Percentiles rank a stretch among this genome's conserved stretches.
phyloP scores from a whole-genome alignment of 768 basidiomycete species.

The Trametes cingulata region DNA sequence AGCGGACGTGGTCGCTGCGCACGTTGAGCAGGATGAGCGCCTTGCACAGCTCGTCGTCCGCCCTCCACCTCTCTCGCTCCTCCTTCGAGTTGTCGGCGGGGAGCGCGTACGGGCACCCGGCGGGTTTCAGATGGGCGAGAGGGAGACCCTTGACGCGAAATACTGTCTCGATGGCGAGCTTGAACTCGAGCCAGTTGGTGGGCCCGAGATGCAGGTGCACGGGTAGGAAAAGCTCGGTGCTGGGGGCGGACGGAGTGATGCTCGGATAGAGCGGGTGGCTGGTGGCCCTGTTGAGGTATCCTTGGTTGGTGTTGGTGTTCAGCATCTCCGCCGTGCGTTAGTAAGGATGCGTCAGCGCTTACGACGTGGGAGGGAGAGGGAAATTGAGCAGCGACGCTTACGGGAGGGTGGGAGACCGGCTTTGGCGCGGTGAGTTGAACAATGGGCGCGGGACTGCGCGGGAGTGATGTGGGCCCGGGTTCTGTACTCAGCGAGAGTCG shows the following conservation, averaged over 20 bases:
- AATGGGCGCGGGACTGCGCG: too few relatives aligned
- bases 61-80: neutral
- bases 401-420: too few relatives aligned
- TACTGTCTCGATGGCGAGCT: conserved; percentile 10
- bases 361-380: too few relatives aligned
- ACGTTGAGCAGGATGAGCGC: conserved; percentile 15
- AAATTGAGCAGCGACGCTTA: too few relatives aligned
- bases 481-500: too few relatives aligned
- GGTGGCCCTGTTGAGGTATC: neutral
- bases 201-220: conserved; percentile 2
- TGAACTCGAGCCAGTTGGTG: conserved; percentile 13
- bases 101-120: neutral
- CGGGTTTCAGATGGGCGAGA: conserved; percentile 8
- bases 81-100: neutral
- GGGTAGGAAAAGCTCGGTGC: conserved; percentile 6
- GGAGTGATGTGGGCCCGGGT: too few relatives aligned
- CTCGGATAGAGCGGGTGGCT: neutral
- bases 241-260: neutral
- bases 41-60: conserved; percentile 16
- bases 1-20: neutral
- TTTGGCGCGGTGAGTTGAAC: too few relatives aligned
- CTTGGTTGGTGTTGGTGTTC: neutral
- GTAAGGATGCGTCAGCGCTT: too few relatives aligned
- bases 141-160: conserved; percentile 3
- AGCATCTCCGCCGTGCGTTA: too few relatives aligned